A percentile compares a stretch with the other conserved stretches of the same genome.
These are phyloP conservation scores for Elsinoe ampelina DNA, from an alignment of 2,329 filamentous ascomycete genomes.

Conservation along the genomic window DNA sequence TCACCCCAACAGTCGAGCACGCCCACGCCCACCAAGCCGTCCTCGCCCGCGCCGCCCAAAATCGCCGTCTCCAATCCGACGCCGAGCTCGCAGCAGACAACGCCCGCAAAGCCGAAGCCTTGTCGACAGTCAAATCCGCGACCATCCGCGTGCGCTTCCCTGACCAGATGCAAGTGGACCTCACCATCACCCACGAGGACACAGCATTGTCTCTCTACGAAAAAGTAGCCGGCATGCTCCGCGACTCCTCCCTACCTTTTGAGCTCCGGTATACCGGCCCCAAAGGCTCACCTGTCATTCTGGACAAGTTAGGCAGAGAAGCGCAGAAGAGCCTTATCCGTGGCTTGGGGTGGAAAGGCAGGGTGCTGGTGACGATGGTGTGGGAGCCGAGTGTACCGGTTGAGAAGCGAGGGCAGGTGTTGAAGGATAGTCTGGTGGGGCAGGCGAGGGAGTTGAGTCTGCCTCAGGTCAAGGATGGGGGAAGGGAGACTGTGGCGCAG, in stretches of 20 bases:
- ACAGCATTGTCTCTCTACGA: slow-evolving; percentile 64
- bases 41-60: slow-evolving; percentile 53
- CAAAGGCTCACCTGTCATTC: slow-evolving; percentile 38
- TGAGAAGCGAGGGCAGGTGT: slow-evolving; percentile 47
- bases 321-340: slow-evolving; percentile 54
- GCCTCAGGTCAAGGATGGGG: slow-evolving; percentile 37
- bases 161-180: slow-evolving; percentile 69
- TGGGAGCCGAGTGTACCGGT: slow-evolving; percentile 60
- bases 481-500: slow-evolving; percentile 60
- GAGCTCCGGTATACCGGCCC: slow-evolving; percentile 56
- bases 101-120: slow-evolving; percentile 53
- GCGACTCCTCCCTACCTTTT: slow-evolving; percentile 54
- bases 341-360: slow-evolving; percentile 59
- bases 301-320: slow-evolving; percentile 32
- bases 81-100: slow-evolving; percentile 66
- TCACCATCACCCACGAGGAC: slow-evolving; percentile 57
- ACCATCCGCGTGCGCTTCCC: slow-evolving; percentile 78
- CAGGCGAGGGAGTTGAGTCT: slow-evolving; percentile 60
- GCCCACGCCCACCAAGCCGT: slow-evolving; percentile 65
- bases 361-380: slow-evolving; percentile 64
- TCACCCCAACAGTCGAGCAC: slow-evolving; percentile 64
- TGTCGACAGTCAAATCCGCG: slow-evolving; percentile 58
- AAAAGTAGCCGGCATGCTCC: slow-evolving; percentile 65
- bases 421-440: slow-evolving; percentile 50
- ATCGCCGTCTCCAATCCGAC: slow-evolving; percentile 73